Evolutionary conservation across 306 rosid genomes (phyloP), one percentile per base, ranked within the genome.

Genomic region (Pterocarpus macrocarpus): DNA sequence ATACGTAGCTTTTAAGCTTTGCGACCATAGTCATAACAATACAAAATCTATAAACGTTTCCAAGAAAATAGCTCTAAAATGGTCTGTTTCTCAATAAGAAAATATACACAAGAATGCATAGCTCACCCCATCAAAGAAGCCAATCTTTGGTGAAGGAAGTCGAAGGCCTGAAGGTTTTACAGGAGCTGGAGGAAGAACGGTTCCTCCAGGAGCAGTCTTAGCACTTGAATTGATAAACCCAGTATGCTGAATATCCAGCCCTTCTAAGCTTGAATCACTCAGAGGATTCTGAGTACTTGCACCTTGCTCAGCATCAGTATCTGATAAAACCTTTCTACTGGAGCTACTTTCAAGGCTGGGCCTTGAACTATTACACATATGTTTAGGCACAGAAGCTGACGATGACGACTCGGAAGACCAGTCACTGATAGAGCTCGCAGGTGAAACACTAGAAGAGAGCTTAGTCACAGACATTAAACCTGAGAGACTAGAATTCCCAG

Each of bases 71-170:
- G 61, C 36, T 34, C 49, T 15, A 58, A 61, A 38, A 81, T 66
- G 64, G 69, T 76, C 8, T 13, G 64, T 62, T 85, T 75, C 73
- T 59, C 73, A 69, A 71, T 63, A 75, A 49, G 36, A 72, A 66
- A 15, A 15, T 47, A 75, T 35, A 65, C 53, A 74, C 8, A 80
- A 66, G 56, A 69, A 50, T 13, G 71, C 44, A 85, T 62, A 80
- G 84, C 94, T 72, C 75, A 95, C 99, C 94, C 97, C 99, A 86
- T 95, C 97, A 79, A 95, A 95, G 83, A 88, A 95, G 79, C 99
- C 99, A 86, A 91, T 93, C 80, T 93, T 93, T 53, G 97, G 97
- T 47, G 97, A 93, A 81, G 97, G 97, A 71, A 93, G 71, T 77
- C 97, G 90, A 73, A 93, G 88, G 76, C 97, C 97, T 0, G 97